Evolutionary conservation across 768 basidiomycete genomes (phyloP), one percentile per base, ranked within the genome.

Genomic region (Tricholoma furcatifolium): DNA sequence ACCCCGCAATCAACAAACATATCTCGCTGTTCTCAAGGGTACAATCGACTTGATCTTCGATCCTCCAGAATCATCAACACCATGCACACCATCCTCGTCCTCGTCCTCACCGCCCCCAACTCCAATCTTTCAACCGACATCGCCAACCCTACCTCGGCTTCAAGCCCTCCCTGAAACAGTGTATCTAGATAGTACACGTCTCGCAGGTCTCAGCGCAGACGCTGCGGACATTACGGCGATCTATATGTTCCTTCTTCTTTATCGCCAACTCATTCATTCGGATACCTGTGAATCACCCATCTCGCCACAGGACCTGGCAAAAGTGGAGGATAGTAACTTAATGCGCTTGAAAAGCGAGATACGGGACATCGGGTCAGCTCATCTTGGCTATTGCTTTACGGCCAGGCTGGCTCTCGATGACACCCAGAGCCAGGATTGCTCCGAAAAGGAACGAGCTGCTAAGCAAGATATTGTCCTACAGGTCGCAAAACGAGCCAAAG

Each of bases 231-330:
- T 86, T 39, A 82, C 83, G 17, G 81, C 85, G 41, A 69, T 91
- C 46, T 90, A 87, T 70, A 86, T 93, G 82, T 82, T 92, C 59
- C 74, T 91, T 32, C 74, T 93, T 62, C 82, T 93, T 18, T 92
- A 84, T 65, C 83, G 90, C 38, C 87, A 92, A 64, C 80, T 93
- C 58, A 69, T 82, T 36, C 77, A 78, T 59, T 80, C 83, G 49
- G 74, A 74, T 35, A 62, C 71, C 30, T 64, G 66, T 47, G 68
- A 71, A 49, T 60, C 70, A 27, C 54, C 70, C 14, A 45, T 57
- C 34, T 60, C 61, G 20, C 57, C 56, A 32, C 65, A 53, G 62
- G 66, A 59, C 60, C 56, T 68, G 63, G 51, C 73, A 46, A 74
- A 72, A 64, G 67, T 80, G 47, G 79, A 76, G 58, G 80, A 80